These are phyloP conservation scores for Atkinsonella hypoxylon DNA, from an alignment of 2,329 filamentous ascomycete species.

Conservation along the genomic window DNA sequence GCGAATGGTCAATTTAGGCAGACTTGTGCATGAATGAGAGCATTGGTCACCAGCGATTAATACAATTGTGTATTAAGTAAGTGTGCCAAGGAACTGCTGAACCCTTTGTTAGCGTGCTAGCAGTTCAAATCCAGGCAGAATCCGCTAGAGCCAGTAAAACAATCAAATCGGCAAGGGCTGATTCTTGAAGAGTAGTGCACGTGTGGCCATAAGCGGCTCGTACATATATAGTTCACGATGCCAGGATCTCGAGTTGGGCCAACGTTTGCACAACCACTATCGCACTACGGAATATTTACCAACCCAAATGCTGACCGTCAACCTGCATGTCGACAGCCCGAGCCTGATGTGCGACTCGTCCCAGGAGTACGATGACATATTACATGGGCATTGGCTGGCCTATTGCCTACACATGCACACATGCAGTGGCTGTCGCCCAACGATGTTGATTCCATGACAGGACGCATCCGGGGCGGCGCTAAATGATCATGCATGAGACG, in stretches of 20 bases:
- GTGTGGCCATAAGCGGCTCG: too few relatives aligned
- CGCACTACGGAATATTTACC: background rate
- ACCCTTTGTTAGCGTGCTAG: too few relatives aligned
- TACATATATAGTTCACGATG: background rate
- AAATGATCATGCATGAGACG: background rate
- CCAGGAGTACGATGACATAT: background rate
- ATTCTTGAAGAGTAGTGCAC: too few relatives aligned
- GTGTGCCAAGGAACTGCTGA: background rate
- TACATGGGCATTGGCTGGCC: background rate
- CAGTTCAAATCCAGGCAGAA: too few relatives aligned
- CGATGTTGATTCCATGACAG: background rate
- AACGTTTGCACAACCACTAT: background rate
- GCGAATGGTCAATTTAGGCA: conserved; percentile 17
- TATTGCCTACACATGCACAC: too few relatives aligned
- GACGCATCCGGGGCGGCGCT: background rate
- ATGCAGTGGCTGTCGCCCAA: background rate
- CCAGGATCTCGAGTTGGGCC: background rate
- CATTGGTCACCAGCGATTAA: conserved; percentile 13
- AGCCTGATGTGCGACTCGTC: background rate
- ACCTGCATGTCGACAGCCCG: background rate
- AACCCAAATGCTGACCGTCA: background rate
- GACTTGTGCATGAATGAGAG: conserved; percentile 20
- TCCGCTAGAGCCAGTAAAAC: too few relatives aligned
- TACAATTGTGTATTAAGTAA: background rate
- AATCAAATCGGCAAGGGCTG: too few relatives aligned